Conservation (phyloP, 2,329 filamentous ascomycete species). For the Neonectria ditissima region DNA sequence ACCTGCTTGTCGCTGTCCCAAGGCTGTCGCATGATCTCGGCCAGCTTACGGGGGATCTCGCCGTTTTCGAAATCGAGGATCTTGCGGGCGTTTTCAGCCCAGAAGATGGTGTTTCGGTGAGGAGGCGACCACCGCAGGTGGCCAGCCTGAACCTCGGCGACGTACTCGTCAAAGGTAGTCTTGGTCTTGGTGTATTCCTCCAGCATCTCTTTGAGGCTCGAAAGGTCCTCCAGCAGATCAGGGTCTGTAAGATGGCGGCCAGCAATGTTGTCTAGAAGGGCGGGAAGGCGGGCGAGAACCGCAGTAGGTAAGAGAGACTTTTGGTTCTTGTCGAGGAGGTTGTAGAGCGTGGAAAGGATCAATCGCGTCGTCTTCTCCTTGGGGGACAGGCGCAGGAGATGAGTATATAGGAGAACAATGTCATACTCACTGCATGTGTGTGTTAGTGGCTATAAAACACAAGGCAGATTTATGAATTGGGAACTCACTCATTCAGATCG, state of each 20-base stretch:
- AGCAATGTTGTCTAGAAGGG: conserved; percentile 71
- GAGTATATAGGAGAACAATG: conserved; percentile 90
- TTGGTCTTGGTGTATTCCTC: conserved; percentile 77
- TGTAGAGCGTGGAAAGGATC: conserved; percentile 88
- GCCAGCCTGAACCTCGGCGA: conserved; percentile 85
- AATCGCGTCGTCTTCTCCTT: conserved; percentile 98
- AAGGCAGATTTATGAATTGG: not conserved
- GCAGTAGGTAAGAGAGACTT: conserved; percentile 84
- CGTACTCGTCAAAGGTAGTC: conserved; percentile 88
- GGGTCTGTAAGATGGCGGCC: conserved; percentile 73
- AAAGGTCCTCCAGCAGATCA: conserved; percentile 73
- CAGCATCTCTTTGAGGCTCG: conserved; percentile 70
- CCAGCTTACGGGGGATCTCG: conserved; percentile 81
- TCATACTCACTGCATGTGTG: conserved; percentile 81
- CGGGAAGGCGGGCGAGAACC: conserved; percentile 84
- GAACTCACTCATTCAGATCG: conserved; percentile 85
- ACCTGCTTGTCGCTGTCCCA: conserved; percentile 89
- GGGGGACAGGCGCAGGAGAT: conserved; percentile 89
- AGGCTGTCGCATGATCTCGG: conserved; percentile 81
- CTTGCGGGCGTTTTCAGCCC: conserved; percentile 89
- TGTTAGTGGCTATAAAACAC: conserved; percentile 31
- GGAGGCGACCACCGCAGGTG: conserved; percentile 94
- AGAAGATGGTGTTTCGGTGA: conserved; percentile 87
- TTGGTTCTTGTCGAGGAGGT: conserved; percentile 79
- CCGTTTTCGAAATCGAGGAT: conserved; percentile 88